A percentile compares a stretch with the other conserved stretches of the same genome.
Conservation (phyloP, 345 rosid species). For the Salix suchowensis region DNA sequence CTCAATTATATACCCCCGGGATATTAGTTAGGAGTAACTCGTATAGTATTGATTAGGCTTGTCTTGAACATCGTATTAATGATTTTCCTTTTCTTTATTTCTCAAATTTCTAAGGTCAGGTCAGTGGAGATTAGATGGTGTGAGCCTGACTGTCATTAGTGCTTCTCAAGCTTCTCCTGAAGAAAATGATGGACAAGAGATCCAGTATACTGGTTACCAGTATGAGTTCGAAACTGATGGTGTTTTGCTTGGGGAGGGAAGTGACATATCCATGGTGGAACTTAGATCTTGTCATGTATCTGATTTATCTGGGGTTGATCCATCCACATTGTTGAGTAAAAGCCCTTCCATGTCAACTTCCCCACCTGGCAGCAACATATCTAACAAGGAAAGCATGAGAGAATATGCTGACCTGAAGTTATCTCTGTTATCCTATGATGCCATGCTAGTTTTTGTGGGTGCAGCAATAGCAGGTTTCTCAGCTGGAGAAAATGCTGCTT, state of each 20-base stretch:
- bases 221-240: conserved; percentile 66
- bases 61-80: background rate
- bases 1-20: background rate
- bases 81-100: background rate
- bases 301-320: conserved; percentile 36
- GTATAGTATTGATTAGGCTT: background rate
- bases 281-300: conserved; percentile 47
- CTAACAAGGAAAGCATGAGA: conserved; percentile 78
- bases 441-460: conserved; percentile 44
- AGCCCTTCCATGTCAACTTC: conserved; percentile 24
- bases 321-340: conserved; percentile 23
- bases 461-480: conserved; percentile 39
- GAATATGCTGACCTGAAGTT: conserved; percentile 71
- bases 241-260: conserved; percentile 65
- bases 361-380: conserved; percentile 8
- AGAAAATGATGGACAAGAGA: conserved; percentile 15
- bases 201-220: conserved; percentile 23
- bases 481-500: conserved; percentile 40
- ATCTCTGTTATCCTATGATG: conserved; percentile 58
- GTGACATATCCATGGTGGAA: conserved; percentile 64
- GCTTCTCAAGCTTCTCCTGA: conserved; percentile 21
- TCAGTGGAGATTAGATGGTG: conserved; percentile 79
- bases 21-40: background rate
- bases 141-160: conserved; percentile 37
- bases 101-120: conserved; percentile 50